Percentiles rank a stretch among this genome's conserved stretches.
Evolutionary conservation across 2,329 filamentous ascomycete species (phyloP).

Genomic region (Diaporthe amygdali): DNA sequence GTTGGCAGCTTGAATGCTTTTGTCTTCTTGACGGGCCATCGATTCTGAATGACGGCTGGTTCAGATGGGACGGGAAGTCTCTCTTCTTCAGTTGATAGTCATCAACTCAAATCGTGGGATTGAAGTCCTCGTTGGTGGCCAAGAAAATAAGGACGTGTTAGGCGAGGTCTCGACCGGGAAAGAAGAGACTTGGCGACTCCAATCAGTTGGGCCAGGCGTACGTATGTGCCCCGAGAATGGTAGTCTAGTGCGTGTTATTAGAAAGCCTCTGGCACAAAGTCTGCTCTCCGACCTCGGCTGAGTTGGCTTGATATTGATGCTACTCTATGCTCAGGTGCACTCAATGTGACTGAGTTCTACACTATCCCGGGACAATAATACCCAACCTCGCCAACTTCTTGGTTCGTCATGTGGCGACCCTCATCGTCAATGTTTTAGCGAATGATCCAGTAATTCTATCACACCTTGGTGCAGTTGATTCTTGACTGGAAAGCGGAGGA

Average conservation of each 20-base stretch:
- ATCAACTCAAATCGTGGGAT: neutral
- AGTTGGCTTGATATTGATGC: neutral
- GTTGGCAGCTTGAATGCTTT: neutral
- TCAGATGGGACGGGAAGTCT: neutral
- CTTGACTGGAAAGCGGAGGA: neutral
- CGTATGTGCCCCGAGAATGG: neutral
- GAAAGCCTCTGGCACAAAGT: neutral
- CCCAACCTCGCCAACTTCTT: neutral
- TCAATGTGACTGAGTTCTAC: neutral
- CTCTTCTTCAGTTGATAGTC: neutral
- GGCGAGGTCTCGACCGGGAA: neutral
- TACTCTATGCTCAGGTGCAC: neutral
- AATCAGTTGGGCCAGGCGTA: neutral
- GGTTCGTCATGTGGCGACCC: neutral
- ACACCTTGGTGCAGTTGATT: neutral
- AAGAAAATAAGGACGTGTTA: neutral
- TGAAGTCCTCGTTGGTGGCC: neutral
- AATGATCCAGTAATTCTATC: neutral
- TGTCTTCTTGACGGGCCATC: neutral
- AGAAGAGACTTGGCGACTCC: neutral
- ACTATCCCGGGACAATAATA: neutral
- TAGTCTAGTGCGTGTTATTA: neutral
- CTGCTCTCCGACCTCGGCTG: constrained; percentile 1
- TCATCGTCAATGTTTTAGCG: neutral
- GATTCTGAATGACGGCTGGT: neutral